Conservation (phyloP, 257 asterid species). For the Nicotiana tomentosiformis region DNA sequence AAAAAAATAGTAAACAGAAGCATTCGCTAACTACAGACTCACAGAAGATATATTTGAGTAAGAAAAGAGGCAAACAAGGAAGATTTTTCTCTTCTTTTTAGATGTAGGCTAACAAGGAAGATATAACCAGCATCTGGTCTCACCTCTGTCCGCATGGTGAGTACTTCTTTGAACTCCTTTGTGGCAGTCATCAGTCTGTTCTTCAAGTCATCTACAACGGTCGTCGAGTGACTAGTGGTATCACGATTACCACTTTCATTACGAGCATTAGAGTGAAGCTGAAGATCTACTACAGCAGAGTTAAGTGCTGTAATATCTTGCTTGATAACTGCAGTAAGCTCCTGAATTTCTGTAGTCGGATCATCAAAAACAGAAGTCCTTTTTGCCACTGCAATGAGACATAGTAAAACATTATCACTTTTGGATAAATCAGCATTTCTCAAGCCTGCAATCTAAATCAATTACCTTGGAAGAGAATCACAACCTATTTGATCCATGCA, state of each 20-base stretch:
- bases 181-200: conserved; percentile 86
- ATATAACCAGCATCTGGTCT: conserved; percentile 11
- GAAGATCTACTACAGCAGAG: conserved; percentile 87
- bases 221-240: conserved; percentile 76
- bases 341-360: conserved; percentile 93
- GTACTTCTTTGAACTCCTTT: conserved; percentile 90
- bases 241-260: conserved; percentile 59
- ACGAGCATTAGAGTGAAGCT: conserved; percentile 58
- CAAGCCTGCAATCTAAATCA: not conserved
- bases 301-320: conserved; percentile 92
- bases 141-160: conserved; percentile 96
- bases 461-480: not conserved
- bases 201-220: conserved; percentile 92
- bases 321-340: conserved; percentile 84
- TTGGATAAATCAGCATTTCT: not conserved
- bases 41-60: conserved; percentile 1
- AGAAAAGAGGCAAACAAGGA: not conserved
- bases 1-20: not conserved
- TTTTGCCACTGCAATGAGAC: conserved; percentile 71
- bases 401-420: conserved; percentile 5
- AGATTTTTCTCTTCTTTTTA: too few species aligned
- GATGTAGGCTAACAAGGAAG: not conserved
- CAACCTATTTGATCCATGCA: not conserved
- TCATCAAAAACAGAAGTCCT: conserved; percentile 84
- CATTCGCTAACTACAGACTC: not conserved